Conservation (phyloP, 2,329 filamentous ascomycete species). For the Byssochlamys sp. region DNA sequence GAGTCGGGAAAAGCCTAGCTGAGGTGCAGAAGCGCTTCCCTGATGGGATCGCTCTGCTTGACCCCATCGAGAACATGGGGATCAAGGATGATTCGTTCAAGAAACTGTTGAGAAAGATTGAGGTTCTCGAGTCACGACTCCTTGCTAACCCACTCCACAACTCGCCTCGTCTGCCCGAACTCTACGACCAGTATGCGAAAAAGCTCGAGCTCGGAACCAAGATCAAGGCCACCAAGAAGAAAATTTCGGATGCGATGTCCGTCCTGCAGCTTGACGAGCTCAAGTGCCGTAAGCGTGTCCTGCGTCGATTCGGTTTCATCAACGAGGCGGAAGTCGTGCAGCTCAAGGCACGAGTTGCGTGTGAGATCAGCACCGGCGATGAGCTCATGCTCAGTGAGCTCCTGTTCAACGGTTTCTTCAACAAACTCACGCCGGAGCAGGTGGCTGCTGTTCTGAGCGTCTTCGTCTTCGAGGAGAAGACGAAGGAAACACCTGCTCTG, state of each 20-base stretch:
- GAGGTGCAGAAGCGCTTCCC: constrained; percentile 83
- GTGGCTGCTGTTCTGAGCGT: constrained; percentile 78
- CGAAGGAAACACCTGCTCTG: constrained; percentile 60
- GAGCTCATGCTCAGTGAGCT: constrained; percentile 88
- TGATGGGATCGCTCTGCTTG: constrained; percentile 77
- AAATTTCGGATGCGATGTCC: constrained; percentile 72
- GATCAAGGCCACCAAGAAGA: constrained; percentile 81
- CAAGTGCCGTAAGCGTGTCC: constrained; percentile 87
- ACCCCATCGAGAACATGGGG: constrained; percentile 92
- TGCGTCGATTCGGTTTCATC: constrained; percentile 88
- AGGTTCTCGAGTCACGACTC: constrained; percentile 84
- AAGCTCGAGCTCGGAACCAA: constrained; percentile 68
- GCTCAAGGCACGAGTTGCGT: constrained; percentile 91
- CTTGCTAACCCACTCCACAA: constrained; percentile 85
- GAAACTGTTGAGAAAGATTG: constrained; percentile 83
- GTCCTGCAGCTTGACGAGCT: constrained; percentile 91
- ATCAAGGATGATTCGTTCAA: constrained; percentile 91
- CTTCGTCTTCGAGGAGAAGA: constrained; percentile 97
- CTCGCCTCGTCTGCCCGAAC: constrained; percentile 68
- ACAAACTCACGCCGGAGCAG: constrained; percentile 79
- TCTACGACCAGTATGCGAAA: constrained; percentile 76
- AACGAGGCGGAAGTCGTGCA: constrained; percentile 92
- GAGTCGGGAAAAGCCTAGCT: constrained; percentile 56
- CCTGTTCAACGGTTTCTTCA: constrained; percentile 96
- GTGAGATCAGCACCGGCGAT: constrained; percentile 93